These are phyloP conservation scores for Dactylellina cionopaga DNA, from an alignment of 2,329 filamentous ascomycete genomes.

Conservation along the genomic window DNA sequence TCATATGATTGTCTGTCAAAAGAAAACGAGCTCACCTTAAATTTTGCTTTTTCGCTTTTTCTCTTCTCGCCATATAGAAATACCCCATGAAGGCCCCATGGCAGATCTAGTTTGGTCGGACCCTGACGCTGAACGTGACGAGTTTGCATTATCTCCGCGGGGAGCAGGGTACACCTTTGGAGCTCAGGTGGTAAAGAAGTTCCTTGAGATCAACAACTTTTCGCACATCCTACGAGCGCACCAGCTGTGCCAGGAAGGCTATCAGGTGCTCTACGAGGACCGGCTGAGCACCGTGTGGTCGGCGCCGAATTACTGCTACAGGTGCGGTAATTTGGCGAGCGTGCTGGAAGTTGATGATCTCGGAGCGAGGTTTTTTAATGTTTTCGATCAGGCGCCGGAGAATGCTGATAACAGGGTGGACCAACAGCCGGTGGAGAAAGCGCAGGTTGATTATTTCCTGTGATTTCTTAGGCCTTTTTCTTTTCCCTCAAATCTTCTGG, in stretches of 20 bases:
- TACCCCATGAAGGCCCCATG: constrained; percentile 98
- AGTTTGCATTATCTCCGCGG: constrained; percentile 91
- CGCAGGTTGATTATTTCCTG: constrained; percentile 73
- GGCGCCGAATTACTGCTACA: constrained; percentile 93
- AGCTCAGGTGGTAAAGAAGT: constrained; percentile 97
- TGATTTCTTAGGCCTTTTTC: constrained; percentile 14
- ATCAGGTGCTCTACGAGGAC: constrained; percentile 96
- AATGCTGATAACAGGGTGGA: constrained; percentile 91
- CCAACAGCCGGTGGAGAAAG: constrained; percentile 79
- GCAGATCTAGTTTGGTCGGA: constrained; percentile 99
- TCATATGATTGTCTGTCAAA: constrained; percentile 26
- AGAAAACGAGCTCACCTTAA: constrained; percentile 37
- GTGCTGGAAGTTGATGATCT: constrained; percentile 90
- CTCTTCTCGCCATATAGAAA: constrained; percentile 67
- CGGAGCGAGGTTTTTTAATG: constrained; percentile 82
- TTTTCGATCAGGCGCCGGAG: constrained; percentile 95
- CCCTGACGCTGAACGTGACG: constrained; percentile 94
- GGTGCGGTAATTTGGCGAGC: constrained; percentile 96
- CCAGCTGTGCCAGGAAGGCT: constrained; percentile 97
- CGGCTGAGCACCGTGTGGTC: constrained; percentile 96
- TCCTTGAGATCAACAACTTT: constrained; percentile 96
- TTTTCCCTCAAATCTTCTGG: background rate
- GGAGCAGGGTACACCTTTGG: constrained; percentile 98
- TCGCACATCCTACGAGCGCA: constrained; percentile 97
- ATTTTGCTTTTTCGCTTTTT: constrained; percentile 24